Evolutionary conservation across 495 filamentous ascomycete genomes (phyloP).

Genomic region (Hypoxylon fragiforme): DNA sequence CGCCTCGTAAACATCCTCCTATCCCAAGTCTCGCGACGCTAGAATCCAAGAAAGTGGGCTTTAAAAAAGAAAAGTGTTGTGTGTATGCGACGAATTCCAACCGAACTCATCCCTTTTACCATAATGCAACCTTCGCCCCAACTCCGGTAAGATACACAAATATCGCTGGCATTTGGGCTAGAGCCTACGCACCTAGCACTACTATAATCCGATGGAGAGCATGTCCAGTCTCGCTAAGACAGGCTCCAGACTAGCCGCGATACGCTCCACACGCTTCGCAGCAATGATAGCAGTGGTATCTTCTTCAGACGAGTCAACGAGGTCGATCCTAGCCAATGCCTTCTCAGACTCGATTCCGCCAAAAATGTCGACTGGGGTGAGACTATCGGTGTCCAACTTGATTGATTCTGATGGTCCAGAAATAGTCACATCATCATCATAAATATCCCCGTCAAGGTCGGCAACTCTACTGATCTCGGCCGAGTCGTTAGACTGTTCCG

Average conservation of each 20-base stretch:
- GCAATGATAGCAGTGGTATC: constrained; percentile 44
- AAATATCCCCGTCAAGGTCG: constrained; percentile 35
- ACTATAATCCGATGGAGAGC: constrained; percentile 43
- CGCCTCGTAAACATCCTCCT: constrained; percentile 20
- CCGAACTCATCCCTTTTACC: constrained; percentile 14
- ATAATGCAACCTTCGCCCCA: constrained; percentile 12
- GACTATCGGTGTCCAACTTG: constrained; percentile 40
- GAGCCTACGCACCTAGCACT: not conserved
- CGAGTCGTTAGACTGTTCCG: constrained; percentile 41
- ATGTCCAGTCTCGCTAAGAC: constrained; percentile 45
- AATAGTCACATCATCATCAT: constrained; percentile 50
- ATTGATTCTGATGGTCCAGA: constrained; percentile 20
- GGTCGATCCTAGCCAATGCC: constrained; percentile 56
- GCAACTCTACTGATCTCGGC: constrained; percentile 50
- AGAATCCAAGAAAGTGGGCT: constrained; percentile 10
- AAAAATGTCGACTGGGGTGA: constrained; percentile 51
- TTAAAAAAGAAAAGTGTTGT: not conserved
- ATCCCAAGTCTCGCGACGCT: constrained; percentile 20
- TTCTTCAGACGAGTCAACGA: constrained; percentile 57
- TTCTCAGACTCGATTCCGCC: constrained; percentile 62
- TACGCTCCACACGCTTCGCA: constrained; percentile 45
- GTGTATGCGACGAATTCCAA: constrained; percentile 13
- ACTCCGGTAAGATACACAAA: not conserved
- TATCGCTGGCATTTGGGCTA: not conserved
- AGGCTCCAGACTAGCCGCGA: constrained; percentile 45